phyloP scores from a whole-genome alignment of 2,329 filamentous ascomycete genomes.

The Fusarium metavorans region DNA sequence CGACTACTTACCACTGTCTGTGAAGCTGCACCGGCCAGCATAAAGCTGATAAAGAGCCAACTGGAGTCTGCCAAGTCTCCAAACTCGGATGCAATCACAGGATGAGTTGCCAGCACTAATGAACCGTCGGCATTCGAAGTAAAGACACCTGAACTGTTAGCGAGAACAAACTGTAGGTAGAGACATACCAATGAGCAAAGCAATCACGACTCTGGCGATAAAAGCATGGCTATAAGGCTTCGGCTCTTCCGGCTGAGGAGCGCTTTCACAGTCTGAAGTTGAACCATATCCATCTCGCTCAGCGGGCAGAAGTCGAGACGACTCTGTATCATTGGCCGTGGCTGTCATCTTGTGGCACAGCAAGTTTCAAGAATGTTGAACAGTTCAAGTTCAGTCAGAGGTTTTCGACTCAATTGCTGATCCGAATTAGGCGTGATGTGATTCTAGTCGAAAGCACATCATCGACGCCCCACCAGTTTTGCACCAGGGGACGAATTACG shows the following conservation, averaged over 20 bases:
- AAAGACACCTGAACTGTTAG: constrained; percentile 60
- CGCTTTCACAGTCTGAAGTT: constrained; percentile 14
- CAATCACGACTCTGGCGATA: constrained; percentile 30
- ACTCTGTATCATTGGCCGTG: constrained; percentile 7
- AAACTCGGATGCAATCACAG: constrained; percentile 72
- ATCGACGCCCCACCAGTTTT: constrained; percentile 3
- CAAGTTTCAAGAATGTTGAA: neutral
- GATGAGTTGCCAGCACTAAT: constrained; percentile 75
- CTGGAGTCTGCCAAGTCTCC: constrained; percentile 66
- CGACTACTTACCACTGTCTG: constrained; percentile 55
- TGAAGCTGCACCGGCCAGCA: constrained; percentile 47
- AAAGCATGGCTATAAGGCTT: constrained; percentile 31
- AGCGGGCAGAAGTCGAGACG: constrained; percentile 13
- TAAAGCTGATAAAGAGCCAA: constrained; percentile 50
- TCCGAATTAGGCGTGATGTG: constrained; percentile 1
- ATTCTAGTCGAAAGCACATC: constrained; percentile 7
- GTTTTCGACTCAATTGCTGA: neutral
- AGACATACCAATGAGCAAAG: constrained; percentile 31
- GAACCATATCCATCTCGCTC: constrained; percentile 13
- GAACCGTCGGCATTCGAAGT: constrained; percentile 74
- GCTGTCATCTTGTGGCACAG: neutral
- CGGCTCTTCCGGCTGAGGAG: neutral
- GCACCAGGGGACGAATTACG: neutral
- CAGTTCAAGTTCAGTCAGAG: neutral
- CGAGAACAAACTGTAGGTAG: neutral